These are phyloP conservation scores for Phytopythium mirpurense DNA, from an alignment of 352 stramenopile species.

Conservation along the genomic window DNA sequence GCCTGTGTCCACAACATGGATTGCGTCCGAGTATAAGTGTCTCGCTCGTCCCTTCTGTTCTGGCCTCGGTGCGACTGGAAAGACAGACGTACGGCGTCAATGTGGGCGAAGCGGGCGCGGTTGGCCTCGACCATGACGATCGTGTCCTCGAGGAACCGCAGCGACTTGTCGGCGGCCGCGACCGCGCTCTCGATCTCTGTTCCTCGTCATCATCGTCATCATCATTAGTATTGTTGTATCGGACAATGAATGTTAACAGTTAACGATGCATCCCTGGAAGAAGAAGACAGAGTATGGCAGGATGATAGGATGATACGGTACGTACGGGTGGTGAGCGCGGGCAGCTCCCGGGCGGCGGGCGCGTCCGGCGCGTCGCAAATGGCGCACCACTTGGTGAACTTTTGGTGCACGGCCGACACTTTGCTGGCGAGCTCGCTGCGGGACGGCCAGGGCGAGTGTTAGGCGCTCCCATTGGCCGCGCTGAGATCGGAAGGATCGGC, in stretches of 20 bases:
- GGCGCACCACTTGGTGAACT: conserved; percentile 61
- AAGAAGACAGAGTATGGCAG: too few species aligned
- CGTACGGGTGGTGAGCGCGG: conserved; percentile 45
- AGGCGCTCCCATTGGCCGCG: not conserved
- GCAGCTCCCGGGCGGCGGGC: conserved; percentile 43
- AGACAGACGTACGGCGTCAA: conserved; percentile 41
- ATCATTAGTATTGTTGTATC: too few species aligned
- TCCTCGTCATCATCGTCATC: not conserved
- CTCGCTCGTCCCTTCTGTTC: too few species aligned
- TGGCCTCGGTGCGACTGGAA: too few species aligned
- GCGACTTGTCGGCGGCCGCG: conserved; percentile 54
- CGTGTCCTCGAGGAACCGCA: conserved; percentile 80
- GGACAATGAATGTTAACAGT: too few species aligned
- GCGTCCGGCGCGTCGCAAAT: conserved; percentile 40
- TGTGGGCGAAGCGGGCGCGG: conserved; percentile 76
- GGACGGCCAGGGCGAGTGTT: not conserved
- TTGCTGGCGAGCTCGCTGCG: conserved; percentile 71
- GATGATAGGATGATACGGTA: too few species aligned
- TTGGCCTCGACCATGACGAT: conserved; percentile 82
- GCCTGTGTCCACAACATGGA: conserved; percentile 17
- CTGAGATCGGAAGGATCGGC: not conserved
- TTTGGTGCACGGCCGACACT: conserved; percentile 64
- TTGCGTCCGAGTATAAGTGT: too few species aligned
- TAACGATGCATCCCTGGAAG: too few species aligned
- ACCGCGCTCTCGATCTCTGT: conserved; percentile 60